Percentiles rank a stretch among this genome's conserved stretches.
Evolutionary conservation across 768 basidiomycete species (phyloP).

Genomic region (Amanita muscaria): DNA sequence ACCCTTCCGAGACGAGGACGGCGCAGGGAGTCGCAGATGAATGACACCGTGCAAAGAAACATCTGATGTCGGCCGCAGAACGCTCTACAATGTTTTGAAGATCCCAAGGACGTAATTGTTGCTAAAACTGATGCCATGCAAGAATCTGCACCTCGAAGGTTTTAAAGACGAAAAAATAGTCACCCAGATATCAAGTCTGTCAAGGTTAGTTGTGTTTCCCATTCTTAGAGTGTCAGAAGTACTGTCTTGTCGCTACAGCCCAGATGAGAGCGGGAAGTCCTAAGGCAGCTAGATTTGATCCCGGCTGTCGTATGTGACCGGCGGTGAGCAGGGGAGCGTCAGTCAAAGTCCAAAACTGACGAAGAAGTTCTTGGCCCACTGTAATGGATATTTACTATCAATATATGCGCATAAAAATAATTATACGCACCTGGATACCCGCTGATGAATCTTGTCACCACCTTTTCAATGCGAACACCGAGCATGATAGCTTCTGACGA

Average conservation of each 20-base stretch:
- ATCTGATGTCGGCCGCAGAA: conserved; percentile 59
- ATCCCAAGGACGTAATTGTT: conserved; percentile 24
- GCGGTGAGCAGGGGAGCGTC: too few species aligned
- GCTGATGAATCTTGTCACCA: too few species aligned
- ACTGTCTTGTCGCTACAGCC: neutral
- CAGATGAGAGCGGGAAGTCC: conserved; percentile 3
- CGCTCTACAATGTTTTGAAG: conserved; percentile 89
- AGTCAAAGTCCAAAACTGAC: too few species aligned
- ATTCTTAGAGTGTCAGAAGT: conserved; percentile 3
- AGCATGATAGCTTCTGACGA: too few species aligned
- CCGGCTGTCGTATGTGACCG: conserved; percentile 5
- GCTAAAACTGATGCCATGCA: conserved; percentile 50
- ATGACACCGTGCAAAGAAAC: conserved; percentile 80
- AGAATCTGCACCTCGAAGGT: conserved; percentile 74
- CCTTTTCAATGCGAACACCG: too few species aligned
- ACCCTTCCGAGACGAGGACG: conserved; percentile 68
- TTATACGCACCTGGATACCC: too few species aligned
- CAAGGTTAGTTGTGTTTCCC: neutral
- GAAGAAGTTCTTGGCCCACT: too few species aligned
- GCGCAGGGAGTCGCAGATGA: conserved; percentile 64
- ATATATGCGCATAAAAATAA: too few species aligned
- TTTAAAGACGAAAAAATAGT: conserved; percentile 79
- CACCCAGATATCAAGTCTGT: conserved; percentile 76
- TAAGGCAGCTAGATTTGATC: neutral
- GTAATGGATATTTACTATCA: too few species aligned